Percentiles rank a stretch among this genome's conserved stretches.
Conservation (phyloP, 306 rosid species). For the Rosa persica region DNA sequence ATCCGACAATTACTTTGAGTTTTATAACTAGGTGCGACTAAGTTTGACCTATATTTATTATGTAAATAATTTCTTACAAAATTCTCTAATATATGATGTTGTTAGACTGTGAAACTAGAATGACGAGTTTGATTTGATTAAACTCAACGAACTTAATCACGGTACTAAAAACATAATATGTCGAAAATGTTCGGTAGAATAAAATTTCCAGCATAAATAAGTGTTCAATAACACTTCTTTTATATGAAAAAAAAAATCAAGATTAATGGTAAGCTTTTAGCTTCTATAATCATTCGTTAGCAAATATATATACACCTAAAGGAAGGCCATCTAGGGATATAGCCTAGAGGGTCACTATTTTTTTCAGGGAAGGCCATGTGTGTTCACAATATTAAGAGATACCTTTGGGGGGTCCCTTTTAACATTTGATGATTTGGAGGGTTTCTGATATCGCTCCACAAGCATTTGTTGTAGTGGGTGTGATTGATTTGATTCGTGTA, state of each 20-base stretch:
- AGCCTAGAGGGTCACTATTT: neutral
- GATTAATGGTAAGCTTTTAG: neutral
- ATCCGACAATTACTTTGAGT: neutral
- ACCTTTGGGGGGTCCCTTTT: conserved; percentile 14
- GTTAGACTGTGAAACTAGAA: neutral
- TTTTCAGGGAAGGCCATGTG: conserved; percentile 1
- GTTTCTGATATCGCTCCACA: neutral
- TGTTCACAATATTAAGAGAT: neutral
- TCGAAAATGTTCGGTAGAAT: neutral
- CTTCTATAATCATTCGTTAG: neutral
- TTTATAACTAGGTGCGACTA: neutral
- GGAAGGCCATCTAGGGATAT: neutral
- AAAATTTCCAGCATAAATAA: neutral
- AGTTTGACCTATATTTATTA: neutral
- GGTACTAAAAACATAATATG: neutral
- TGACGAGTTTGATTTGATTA: neutral
- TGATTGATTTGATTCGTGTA: neutral
- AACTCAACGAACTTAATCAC: neutral
- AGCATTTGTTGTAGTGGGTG: conserved; percentile 1
- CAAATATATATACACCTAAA: neutral
- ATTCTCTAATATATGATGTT: neutral
- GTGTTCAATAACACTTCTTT: neutral
- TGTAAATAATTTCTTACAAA: neutral
- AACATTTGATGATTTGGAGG: neutral
- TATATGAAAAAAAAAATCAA: too few species aligned